Conservation (phyloP, 2,329 filamentous ascomycete genomes). For the Aspergillus amoenus region DNA sequence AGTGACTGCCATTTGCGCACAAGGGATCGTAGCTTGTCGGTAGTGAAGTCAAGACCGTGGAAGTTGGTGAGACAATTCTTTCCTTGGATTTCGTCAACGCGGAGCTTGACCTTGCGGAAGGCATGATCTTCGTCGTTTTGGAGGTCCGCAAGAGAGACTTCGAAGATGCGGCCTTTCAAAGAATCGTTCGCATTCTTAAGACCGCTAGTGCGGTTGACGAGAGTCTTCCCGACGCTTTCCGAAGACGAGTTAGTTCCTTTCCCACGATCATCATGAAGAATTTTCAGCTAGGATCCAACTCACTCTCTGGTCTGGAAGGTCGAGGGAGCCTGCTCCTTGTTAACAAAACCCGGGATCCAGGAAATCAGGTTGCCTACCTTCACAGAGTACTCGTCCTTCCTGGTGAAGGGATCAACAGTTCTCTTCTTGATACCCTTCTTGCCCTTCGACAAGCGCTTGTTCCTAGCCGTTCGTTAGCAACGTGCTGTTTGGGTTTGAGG, state of each 20-base stretch:
- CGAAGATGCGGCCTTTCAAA: conserved; percentile 97
- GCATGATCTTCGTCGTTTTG: conserved; percentile 99
- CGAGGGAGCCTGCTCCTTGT: conserved; percentile 70
- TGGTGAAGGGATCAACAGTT: conserved; percentile 92
- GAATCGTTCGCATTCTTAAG: conserved; percentile 99
- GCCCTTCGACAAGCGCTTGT: conserved; percentile 99
- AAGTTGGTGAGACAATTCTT: conserved; percentile 99
- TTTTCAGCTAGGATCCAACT: conserved; percentile 40
- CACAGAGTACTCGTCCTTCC: conserved; percentile 99
- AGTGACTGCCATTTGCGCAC: conserved; percentile 99
- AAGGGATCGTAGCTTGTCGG: conserved; percentile 98
- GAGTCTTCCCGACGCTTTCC: conserved; percentile 94
- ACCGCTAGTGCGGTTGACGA: conserved; percentile 99
- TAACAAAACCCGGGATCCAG: conserved; percentile 11
- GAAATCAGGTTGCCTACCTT: conserved; percentile 62
- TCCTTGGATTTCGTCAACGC: conserved; percentile 98
- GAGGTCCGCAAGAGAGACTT: conserved; percentile 97
- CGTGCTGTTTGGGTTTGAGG: neutral
- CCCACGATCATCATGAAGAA: conserved; percentile 2
- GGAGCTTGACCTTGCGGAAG: conserved; percentile 99
- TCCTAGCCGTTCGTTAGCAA: conserved; percentile 56
- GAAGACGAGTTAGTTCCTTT: conserved; percentile 20
- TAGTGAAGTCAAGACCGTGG: conserved; percentile 99
- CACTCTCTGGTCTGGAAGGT: conserved; percentile 98
- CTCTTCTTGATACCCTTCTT: conserved; percentile 99